Conservation (phyloP, 2,329 filamentous ascomycete genomes). For the Curvularia lunata region DNA sequence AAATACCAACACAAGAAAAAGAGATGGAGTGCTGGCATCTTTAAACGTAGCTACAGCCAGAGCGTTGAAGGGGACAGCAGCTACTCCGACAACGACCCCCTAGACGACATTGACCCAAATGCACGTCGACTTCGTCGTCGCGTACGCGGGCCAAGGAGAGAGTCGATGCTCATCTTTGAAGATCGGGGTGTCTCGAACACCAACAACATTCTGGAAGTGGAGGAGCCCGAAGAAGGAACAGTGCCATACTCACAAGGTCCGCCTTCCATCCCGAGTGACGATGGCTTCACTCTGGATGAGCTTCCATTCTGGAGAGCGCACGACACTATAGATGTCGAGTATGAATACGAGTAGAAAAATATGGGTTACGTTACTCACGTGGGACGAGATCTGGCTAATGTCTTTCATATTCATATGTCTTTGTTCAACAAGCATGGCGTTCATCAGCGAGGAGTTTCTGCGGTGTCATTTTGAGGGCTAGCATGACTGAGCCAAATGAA, state of each 20-base stretch:
- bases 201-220: conserved; percentile 47
- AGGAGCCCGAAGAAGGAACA: conserved; percentile 45
- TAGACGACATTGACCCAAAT: conserved; percentile 48
- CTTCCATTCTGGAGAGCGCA: conserved; percentile 48
- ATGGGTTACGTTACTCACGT: background rate
- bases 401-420: conserved; percentile 1
- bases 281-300: conserved; percentile 47
- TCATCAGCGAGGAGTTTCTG: conserved; percentile 10
- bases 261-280: conserved; percentile 48
- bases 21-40: conserved; percentile 51
- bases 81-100: conserved; percentile 50
- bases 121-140: conserved; percentile 53
- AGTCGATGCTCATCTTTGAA: conserved; percentile 47
- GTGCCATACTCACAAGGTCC: conserved; percentile 42
- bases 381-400: background rate
- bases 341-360: conserved; percentile 29
- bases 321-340: conserved; percentile 36
- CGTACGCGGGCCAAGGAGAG: conserved; percentile 45
- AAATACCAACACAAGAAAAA: conserved; percentile 49
- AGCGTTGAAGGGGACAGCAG: conserved; percentile 54
- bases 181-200: conserved; percentile 48
- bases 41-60: conserved; percentile 56
- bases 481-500: conserved; percentile 5
- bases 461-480: conserved; percentile 9
- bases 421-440: background rate